These are phyloP conservation scores for Ceratobasidium sp. DNA, from an alignment of 1,284 basidiomycete genomes.

Conservation along the genomic window DNA sequence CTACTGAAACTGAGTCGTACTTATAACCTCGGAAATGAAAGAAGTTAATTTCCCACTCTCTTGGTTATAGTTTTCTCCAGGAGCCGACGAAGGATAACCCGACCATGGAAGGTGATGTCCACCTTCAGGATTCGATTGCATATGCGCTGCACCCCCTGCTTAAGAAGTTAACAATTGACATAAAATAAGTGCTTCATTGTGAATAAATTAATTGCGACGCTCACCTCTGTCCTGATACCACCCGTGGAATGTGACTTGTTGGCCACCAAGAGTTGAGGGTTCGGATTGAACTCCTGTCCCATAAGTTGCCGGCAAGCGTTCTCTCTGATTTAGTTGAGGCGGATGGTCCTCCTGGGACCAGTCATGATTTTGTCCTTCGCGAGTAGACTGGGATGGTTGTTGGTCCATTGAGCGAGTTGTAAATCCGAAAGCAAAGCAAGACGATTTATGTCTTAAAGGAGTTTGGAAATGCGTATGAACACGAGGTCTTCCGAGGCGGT, in stretches of 20 bases:
- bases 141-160: not conserved
- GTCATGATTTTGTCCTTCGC: not conserved
- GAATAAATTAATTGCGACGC: not conserved
- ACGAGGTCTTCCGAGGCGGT: constrained; percentile 9
- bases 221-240: constrained; percentile 26
- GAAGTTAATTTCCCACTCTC: constrained; percentile 43
- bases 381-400: constrained; percentile 3
- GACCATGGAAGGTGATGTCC: constrained; percentile 18
- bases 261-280: not conserved
- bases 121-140: not conserved
- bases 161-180: not conserved
- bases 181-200: not conserved
- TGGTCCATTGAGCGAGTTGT: constrained; percentile 12
- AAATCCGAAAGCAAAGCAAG: constrained; percentile 9
- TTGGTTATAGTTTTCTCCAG: constrained; percentile 22
- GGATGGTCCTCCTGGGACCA: not conserved
- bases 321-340: not conserved
- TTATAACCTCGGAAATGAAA: constrained; percentile 34
- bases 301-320: not conserved
- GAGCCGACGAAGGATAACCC: not conserved
- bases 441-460: constrained; percentile 22
- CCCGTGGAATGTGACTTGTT: not conserved
- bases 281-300: not conserved
- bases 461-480: constrained; percentile 23
- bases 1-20: constrained; percentile 14